These are phyloP conservation scores for Solanum piurae DNA, from an alignment of 257 asterid species.

Conservation along the genomic window DNA sequence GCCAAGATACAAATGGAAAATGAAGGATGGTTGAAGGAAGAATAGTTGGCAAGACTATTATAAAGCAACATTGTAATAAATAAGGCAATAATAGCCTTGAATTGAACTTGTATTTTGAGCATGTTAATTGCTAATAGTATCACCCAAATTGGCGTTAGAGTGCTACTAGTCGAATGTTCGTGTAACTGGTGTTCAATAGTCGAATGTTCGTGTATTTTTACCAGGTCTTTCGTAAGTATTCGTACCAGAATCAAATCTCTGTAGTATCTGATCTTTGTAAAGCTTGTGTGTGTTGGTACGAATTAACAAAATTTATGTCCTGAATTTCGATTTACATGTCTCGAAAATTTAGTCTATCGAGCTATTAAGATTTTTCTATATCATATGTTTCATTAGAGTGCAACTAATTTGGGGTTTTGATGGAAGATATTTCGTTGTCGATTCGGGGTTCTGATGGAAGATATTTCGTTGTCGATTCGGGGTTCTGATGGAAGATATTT, in stretches of 20 bases:
- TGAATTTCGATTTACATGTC: not conserved
- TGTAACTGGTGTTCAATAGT: too few relatives aligned
- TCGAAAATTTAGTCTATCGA: accelerated
- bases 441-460: not conserved
- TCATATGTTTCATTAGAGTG: too few relatives aligned
- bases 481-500: not conserved
- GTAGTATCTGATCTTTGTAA: not conserved
- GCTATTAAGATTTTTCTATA: too few relatives aligned
- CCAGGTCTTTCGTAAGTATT: not conserved
- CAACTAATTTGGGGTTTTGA: not conserved
- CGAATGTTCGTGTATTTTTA: not conserved
- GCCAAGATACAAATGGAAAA: slow-evolving; percentile 47
- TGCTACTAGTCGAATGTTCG: not conserved
- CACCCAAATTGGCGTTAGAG: not conserved
- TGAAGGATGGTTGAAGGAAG: slow-evolving; percentile 4
- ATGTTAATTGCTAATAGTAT: not conserved
- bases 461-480: too few relatives aligned
- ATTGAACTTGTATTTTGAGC: not conserved
- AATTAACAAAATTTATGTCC: not conserved
- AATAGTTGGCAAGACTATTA: not conserved
- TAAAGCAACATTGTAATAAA: not conserved
- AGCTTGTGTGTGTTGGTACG: not conserved
- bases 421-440: not conserved
- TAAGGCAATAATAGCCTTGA: not conserved
- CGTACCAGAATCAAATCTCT: not conserved